phyloP scores from a whole-genome alignment of 2,329 filamentous ascomycete genomes.

The Juglanconis oblonga region DNA sequence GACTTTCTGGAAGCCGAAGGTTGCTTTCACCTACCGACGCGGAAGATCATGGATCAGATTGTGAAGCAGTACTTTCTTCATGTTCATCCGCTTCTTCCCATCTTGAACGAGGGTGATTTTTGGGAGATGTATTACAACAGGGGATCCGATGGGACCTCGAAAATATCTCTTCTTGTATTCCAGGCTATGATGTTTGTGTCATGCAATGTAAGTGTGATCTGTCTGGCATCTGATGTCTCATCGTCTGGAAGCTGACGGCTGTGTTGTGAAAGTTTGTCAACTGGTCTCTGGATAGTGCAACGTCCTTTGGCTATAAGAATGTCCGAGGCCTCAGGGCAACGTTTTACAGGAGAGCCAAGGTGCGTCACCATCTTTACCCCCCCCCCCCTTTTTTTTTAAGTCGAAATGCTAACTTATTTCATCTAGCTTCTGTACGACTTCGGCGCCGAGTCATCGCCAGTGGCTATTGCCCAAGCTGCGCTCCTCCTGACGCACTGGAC shows the following conservation, averaged over 20 bases:
- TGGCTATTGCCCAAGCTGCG: conserved; percentile 35
- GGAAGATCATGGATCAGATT: conserved; percentile 37
- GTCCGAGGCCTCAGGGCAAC: conserved; percentile 41
- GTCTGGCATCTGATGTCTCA: neutral
- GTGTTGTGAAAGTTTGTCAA: neutral
- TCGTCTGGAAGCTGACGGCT: neutral
- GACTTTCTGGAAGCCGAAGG: conserved; percentile 40
- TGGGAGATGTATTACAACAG: conserved; percentile 39
- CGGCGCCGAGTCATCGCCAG: conserved; percentile 36
- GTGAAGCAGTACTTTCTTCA: conserved; percentile 42
- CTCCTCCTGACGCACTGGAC: conserved; percentile 40
- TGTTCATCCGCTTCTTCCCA: conserved; percentile 38
- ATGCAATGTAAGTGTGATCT: conserved; percentile 32
- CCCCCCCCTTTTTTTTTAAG: neutral
- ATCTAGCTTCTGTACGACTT: conserved; percentile 38
- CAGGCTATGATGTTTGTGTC: conserved; percentile 44
- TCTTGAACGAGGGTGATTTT: conserved; percentile 40
- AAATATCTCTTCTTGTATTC: conserved; percentile 42
- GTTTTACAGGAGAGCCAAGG: conserved; percentile 41
- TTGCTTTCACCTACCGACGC: conserved; percentile 38
- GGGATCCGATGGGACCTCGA: neutral
- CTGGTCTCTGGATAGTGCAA: conserved; percentile 1
- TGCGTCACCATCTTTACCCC: conserved; percentile 22
- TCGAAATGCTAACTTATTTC: neutral
- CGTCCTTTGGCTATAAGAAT: conserved; percentile 36